Percentiles rank a stretch among this genome's conserved stretches.
Evolutionary conservation across 2,329 filamentous ascomycete species (phyloP).

Genomic region (Fonsecaea monophora): DNA sequence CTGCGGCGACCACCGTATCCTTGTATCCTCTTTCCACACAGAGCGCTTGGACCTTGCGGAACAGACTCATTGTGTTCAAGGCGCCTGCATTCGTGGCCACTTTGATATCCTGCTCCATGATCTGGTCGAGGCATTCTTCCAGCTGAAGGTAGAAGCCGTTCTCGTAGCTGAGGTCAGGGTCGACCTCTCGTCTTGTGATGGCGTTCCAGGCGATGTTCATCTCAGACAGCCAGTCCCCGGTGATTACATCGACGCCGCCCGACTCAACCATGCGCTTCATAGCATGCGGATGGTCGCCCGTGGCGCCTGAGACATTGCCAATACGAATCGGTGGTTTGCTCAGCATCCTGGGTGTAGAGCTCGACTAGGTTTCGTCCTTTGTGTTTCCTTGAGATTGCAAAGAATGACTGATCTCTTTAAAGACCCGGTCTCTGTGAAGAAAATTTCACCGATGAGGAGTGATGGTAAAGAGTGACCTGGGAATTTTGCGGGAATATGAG

Average conservation of each 20-base stretch:
- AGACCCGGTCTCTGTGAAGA: too few relatives aligned
- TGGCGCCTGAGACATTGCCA: conserved; percentile 11
- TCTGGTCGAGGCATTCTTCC: conserved; percentile 28
- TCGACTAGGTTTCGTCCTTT: neutral
- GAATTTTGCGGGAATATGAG: too few relatives aligned
- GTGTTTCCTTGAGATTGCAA: too few relatives aligned
- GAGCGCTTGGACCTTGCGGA: conserved; percentile 15
- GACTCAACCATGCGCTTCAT: conserved; percentile 13
- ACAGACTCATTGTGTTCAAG: conserved; percentile 21
- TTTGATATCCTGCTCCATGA: conserved; percentile 33
- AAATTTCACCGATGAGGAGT: too few relatives aligned
- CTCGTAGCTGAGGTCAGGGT: conserved; percentile 40
- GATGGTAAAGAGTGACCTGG: too few relatives aligned
- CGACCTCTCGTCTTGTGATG: conserved; percentile 31
- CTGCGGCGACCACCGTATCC: conserved; percentile 7
- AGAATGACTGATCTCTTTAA: too few relatives aligned
- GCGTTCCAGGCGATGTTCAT: conserved; percentile 45
- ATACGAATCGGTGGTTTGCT: conserved; percentile 2
- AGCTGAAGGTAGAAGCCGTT: conserved; percentile 38
- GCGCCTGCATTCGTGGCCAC: conserved; percentile 38
- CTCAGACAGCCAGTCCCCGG: conserved; percentile 52
- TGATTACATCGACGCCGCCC: conserved; percentile 46
- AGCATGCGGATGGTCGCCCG: conserved; percentile 13
- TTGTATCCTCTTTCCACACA: conserved; percentile 4
- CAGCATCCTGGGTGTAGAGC: too few relatives aligned